phyloP scores from a whole-genome alignment of 305 asterid genomes.

The Fraxinus sp. region DNA sequence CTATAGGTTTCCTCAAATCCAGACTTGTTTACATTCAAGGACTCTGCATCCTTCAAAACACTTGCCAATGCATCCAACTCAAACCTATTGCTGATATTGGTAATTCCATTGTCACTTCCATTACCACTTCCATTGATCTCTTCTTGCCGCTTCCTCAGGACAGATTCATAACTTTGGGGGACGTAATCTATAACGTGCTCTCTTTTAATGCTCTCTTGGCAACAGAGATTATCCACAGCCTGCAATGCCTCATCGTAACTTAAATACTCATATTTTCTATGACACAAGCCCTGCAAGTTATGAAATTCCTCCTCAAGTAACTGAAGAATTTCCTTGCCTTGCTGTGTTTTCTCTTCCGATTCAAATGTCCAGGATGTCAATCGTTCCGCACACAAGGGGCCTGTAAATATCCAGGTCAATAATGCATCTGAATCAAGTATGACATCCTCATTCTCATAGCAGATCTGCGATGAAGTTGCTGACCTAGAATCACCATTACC shows the following conservation, averaged over 20 bases:
- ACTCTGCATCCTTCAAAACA: slow-evolving; percentile 80
- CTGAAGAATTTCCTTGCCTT: slow-evolving; percentile 68
- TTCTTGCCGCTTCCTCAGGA: slow-evolving; percentile 67
- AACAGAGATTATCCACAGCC: slow-evolving; percentile 74
- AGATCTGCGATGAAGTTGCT: slow-evolving; percentile 36
- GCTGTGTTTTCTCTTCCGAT: slow-evolving; percentile 70
- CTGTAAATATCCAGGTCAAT: slow-evolving; percentile 81
- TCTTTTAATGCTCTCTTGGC: slow-evolving; percentile 82
- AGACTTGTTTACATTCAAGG: slow-evolving; percentile 60
- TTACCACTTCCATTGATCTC: slow-evolving; percentile 63
- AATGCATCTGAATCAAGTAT: slow-evolving; percentile 70
- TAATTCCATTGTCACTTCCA: slow-evolving; percentile 53
- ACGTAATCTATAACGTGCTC: slow-evolving; percentile 52
- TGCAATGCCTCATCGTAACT: slow-evolving; percentile 87
- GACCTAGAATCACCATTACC: slow-evolving; percentile 33
- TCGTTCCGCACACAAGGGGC: slow-evolving; percentile 69
- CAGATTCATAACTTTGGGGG: slow-evolving; percentile 66
- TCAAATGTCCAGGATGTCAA: slow-evolving; percentile 59
- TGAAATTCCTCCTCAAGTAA: slow-evolving; percentile 76
- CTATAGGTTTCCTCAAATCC: slow-evolving; percentile 72
- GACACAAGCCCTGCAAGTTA: slow-evolving; percentile 76
- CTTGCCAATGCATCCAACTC: slow-evolving; percentile 88
- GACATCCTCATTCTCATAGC: slow-evolving; percentile 45
- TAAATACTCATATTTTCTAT: slow-evolving; percentile 76
- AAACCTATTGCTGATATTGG: slow-evolving; percentile 50